Base-by-base conservation (phyloP, 1,284 basidiomycete genomes). In the Pisolithus thermaeus region DNA sequence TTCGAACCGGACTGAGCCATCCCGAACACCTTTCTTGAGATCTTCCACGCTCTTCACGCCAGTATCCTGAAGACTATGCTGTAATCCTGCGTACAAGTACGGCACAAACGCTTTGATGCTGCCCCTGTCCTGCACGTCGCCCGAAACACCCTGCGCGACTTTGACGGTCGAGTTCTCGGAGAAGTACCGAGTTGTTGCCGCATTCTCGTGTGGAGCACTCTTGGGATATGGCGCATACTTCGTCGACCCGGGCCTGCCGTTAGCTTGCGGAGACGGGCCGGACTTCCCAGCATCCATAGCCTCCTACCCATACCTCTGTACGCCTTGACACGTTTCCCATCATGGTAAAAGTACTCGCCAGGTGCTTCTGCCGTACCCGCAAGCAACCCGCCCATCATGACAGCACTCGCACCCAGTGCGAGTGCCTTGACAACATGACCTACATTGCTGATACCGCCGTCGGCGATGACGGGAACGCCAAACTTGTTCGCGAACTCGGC, bases 221-320 rank as follows among this genome's bases (percentile, higher is more conserved):
- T 70, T 79, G 58, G 71, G 71, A 50, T 69, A 74, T 18, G 67
- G 66, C 5, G 73, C 72, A 53, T 73, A 77, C 69, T 79, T 84
- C 59, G 56, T 73, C 52, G 68, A 68, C 40, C 68, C 71, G 35
- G 68, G 65, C 50, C 59, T 53, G 20, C 67, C 66, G 25, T 68
- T 66, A 2, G 58, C 46, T 62, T 66, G 18, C 59, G 59, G 53
- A 1, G 64, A 54, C 0, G 53, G 62, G 2, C 60, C 60, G 20
- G 77, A 71, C 64, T 84, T 86, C 49, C 88, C 86, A 66, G 92
- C 85, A 63, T 94, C 92, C 94, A 97, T 97, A 11, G 94, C 94
- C 73, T 97, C 94, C 61, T 92, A 40, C 96, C 96, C 96, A 99
- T 99, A 11, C 97, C 96, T 56, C 96, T 88, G 75, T 99, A 99